Percentiles rank a stretch among this genome's conserved stretches.
Evolutionary conservation across 371 early-diverging fungal species (phyloP).

Genomic region (Mucor velutinosus): DNA sequence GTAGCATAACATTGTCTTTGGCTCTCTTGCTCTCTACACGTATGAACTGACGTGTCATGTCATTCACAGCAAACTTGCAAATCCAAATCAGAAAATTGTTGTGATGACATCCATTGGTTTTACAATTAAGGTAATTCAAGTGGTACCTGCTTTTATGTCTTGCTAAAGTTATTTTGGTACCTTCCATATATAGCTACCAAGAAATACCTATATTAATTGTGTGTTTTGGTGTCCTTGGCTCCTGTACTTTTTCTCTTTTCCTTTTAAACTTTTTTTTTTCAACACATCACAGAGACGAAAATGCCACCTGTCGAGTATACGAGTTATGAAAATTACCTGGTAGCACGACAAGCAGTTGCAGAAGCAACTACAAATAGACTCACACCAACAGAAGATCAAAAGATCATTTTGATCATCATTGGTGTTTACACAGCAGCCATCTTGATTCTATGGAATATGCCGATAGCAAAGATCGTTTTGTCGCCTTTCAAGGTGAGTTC

Average conservation of each 20-base stretch:
- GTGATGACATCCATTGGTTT: not conserved
- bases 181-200: constrained; percentile 4
- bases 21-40: not conserved
- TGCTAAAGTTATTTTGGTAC: not conserved
- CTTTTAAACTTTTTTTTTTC: not conserved
- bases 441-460: constrained; percentile 86
- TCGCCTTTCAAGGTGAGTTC: constrained; percentile 84
- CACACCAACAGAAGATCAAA: constrained; percentile 70
- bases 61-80: not conserved
- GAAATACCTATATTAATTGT: not conserved
- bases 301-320: constrained; percentile 38
- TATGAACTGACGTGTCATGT: too few relatives aligned
- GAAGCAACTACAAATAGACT: constrained; percentile 38
- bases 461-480: constrained; percentile 77
- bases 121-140: not conserved
- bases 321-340: constrained; percentile 41
- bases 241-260: not conserved
- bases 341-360: constrained; percentile 45
- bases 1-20: too few relatives aligned
- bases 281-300: not conserved
- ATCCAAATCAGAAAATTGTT: not conserved
- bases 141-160: not conserved
- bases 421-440: constrained; percentile 74
- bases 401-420: constrained; percentile 68
- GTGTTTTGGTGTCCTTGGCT: not conserved